phyloP scores from a whole-genome alignment of 768 basidiomycete species.

The Mycena galericulata region DNA sequence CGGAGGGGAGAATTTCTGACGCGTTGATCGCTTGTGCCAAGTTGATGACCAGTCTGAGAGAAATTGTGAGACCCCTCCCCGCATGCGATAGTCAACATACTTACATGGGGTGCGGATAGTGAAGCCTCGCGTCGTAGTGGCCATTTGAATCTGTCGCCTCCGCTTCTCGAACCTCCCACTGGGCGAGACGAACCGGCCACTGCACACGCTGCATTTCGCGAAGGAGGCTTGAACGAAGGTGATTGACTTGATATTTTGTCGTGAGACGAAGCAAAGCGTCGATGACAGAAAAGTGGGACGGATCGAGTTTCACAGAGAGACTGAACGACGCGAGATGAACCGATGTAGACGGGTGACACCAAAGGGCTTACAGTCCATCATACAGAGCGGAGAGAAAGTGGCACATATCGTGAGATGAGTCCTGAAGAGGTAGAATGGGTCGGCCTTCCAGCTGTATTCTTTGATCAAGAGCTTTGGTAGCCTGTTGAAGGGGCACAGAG shows the following conservation, averaged over 20 bases:
- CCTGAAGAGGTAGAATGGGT: constrained; percentile 65
- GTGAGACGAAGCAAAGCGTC: constrained; percentile 71
- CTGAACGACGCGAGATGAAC: constrained; percentile 47
- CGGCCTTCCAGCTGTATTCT: constrained; percentile 65
- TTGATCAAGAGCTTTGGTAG: constrained; percentile 50
- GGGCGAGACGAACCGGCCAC: constrained; percentile 73
- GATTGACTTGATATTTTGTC: constrained; percentile 72
- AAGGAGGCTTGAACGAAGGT: constrained; percentile 68
- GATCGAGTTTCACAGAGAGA: constrained; percentile 60
- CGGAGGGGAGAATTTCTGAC: constrained; percentile 73
- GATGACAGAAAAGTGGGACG: constrained; percentile 62
- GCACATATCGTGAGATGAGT: constrained; percentile 67
- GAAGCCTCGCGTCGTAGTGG: constrained; percentile 65
- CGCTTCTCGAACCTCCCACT: constrained; percentile 79
- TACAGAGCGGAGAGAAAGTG: constrained; percentile 74
- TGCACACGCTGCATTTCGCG: constrained; percentile 56
- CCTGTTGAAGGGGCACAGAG: constrained; percentile 61
- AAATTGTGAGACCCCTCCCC: constrained; percentile 20
- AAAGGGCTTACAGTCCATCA: constrained; percentile 72
- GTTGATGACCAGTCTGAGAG: constrained; percentile 70
- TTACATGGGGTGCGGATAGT: constrained; percentile 80
- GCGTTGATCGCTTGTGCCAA: constrained; percentile 69
- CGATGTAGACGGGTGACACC: not conserved
- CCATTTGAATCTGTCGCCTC: constrained; percentile 62
- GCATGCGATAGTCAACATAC: constrained; percentile 41